These are phyloP conservation scores for Colletotrichum orchidophilum DNA, from an alignment of 2,329 filamentous ascomycete genomes.

Conservation along the genomic window DNA sequence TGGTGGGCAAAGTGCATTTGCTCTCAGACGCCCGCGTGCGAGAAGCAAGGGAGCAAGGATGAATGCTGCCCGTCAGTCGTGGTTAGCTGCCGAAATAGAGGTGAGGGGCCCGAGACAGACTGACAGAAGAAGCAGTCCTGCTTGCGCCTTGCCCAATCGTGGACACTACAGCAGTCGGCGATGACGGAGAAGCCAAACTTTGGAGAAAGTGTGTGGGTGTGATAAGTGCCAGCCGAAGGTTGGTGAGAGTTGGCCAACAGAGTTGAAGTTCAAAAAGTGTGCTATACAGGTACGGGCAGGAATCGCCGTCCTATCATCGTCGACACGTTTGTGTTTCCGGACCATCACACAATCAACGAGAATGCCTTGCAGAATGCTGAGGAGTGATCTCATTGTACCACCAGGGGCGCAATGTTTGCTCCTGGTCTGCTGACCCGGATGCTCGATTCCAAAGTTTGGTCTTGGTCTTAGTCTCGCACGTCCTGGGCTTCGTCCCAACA, in stretches of 20 bases:
- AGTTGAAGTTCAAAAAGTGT: constrained; percentile 6
- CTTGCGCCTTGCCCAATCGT: neutral
- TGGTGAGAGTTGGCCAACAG: neutral
- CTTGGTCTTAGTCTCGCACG: neutral
- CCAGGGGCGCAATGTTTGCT: neutral
- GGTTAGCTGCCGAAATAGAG: constrained; percentile 25
- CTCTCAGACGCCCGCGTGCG: constrained; percentile 4
- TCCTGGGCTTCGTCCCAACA: constrained; percentile 5
- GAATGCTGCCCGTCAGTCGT: constrained; percentile 13
- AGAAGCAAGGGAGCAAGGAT: constrained; percentile 31
- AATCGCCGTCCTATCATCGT: neutral
- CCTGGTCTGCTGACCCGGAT: constrained; percentile 20
- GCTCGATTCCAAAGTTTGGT: constrained; percentile 16
- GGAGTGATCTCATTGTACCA: neutral
- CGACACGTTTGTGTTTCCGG: neutral
- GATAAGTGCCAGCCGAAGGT: neutral
- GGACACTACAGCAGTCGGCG: neutral
- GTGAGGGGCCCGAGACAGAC: constrained; percentile 15
- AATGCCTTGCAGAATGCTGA: neutral
- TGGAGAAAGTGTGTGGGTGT: neutral
- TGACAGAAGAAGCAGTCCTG: neutral
- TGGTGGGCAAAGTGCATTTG: constrained; percentile 10
- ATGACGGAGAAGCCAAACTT: neutral
- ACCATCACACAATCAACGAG: neutral
- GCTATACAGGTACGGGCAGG: neutral